A percentile compares a stretch with the other conserved stretches of the same genome.
Conservation (phyloP, 495 filamentous ascomycete genomes). For the Diplogelasinospora grovesii region DNA sequence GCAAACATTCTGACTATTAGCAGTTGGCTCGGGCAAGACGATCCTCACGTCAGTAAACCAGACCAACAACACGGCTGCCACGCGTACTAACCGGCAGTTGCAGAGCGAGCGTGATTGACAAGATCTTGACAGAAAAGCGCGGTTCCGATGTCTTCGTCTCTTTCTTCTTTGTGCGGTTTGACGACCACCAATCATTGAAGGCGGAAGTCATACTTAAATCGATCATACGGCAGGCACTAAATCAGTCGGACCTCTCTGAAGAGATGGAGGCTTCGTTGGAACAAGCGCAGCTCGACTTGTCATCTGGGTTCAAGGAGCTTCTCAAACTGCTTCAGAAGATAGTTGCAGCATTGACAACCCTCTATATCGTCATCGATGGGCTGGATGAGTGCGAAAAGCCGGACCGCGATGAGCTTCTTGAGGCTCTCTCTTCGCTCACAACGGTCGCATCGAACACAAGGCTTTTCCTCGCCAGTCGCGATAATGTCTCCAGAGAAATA, state of each 20-base stretch:
- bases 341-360: background rate
- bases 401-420: background rate
- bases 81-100: too few relatives aligned
- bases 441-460: background rate
- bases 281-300: too few relatives aligned
- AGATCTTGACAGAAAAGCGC: background rate
- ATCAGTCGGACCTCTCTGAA: background rate
- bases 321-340: background rate
- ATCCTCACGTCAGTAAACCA: constrained; percentile 1
- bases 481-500: background rate
- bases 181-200: background rate
- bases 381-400: background rate
- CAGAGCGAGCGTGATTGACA: background rate
- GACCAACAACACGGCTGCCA: too few relatives aligned
- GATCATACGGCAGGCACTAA: constrained; percentile 1
- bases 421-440: background rate
- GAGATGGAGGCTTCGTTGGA: background rate
- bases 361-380: background rate
- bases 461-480: background rate
- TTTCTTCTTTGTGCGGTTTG: background rate
- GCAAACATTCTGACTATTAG: too few relatives aligned
- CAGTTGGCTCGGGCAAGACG: constrained; percentile 1
- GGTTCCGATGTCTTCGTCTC: background rate
- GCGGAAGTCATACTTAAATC: background rate
- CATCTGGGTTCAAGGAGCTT: background rate